Percentiles rank a stretch among this genome's conserved stretches.
Evolutionary conservation across 352 stramenopile species (phyloP).

Genomic region (Globisporangium heterothallicum): DNA sequence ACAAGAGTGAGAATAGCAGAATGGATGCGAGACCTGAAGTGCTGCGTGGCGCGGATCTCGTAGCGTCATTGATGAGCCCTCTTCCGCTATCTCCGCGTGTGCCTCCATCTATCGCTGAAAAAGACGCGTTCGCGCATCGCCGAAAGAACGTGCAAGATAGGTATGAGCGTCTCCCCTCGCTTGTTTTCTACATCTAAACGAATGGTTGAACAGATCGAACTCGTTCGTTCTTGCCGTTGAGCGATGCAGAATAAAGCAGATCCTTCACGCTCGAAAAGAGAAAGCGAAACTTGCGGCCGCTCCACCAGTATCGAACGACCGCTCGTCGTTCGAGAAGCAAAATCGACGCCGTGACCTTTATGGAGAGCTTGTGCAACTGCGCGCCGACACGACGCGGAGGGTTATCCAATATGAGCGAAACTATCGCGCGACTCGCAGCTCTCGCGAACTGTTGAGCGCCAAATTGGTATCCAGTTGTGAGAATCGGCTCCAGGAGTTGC

Average conservation of each 20-base stretch:
- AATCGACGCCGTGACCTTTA: conserved; percentile 36
- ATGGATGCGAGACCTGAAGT: conserved; percentile 2
- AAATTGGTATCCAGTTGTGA: conserved; percentile 32
- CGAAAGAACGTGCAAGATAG: conserved; percentile 24
- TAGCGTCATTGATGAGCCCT: conserved; percentile 5
- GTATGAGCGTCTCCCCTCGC: conserved; percentile 15
- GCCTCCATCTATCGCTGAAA: not conserved
- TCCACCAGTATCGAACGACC: not conserved
- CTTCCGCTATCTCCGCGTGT: not conserved
- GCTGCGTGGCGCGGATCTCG: not conserved
- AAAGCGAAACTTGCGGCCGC: conserved; percentile 7
- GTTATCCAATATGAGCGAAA: conserved; percentile 15
- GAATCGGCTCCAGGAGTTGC: conserved; percentile 34
- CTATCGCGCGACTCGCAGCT: conserved; percentile 7
- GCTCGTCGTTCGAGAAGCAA: conserved; percentile 7
- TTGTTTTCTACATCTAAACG: not conserved
- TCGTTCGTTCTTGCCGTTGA: not conserved
- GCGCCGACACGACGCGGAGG: conserved; percentile 16
- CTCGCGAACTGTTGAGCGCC: conserved; percentile 17
- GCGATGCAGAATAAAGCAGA: conserved; percentile 12
- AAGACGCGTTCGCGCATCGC: conserved; percentile 18
- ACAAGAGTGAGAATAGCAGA: conserved; percentile 9
- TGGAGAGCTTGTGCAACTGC: conserved; percentile 30
- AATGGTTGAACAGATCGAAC: not conserved
- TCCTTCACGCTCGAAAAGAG: not conserved